Base-by-base conservation (phyloP, 2,329 filamentous ascomycete species). In the Fusarium sp. region DNA sequence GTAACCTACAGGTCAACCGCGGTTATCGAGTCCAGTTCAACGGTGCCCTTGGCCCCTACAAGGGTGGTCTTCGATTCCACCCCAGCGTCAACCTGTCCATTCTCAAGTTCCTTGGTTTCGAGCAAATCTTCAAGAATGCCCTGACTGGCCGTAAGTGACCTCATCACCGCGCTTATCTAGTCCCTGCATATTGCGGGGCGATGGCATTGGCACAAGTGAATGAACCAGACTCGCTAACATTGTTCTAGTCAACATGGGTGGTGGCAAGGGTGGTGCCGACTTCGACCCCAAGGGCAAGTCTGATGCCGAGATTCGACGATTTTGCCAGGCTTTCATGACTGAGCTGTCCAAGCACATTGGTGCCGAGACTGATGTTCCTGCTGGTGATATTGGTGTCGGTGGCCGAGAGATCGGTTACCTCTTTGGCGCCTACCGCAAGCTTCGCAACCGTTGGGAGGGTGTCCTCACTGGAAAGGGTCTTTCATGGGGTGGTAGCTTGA, bases 41-140 rank as follows among this genome's bases (percentile, higher is more conserved):
- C 91, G 97, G 94, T 54, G 95, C 96, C 51, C 92, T 98, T 28
- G 96, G 96, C 66, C 96, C 96, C 60, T 98, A 98, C 92, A 98
- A 98, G 90, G 96, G 96, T 77, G 96, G 96, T 83, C 91, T 98
- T 78, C 90, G 96, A 79, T 94, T 99, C 85, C 96, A 99, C 85
- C 96, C 96, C 72, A 91, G 92, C 17, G 94, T 96, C 84, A 96
- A 93, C 85, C 83, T 92, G 81, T 91, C 89, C 72, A 90, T 92
- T 81, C 90, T 99, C 80, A 99, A 99, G 89, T 98, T 98, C 87
- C 90, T 99, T 82, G 96, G 96, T 76, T 98, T 98, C 81, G 96
- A 99, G 91, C 96, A 98, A 88, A 97, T 96, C 87, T 98, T 98
- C 90, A 98, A 98, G 91, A 98, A 98, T 94, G 96, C 96, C 77